These are phyloP conservation scores for Cyclospora cayetanensis DNA, from an alignment of 169 alveolate genomes.

Conservation along the genomic window DNA sequence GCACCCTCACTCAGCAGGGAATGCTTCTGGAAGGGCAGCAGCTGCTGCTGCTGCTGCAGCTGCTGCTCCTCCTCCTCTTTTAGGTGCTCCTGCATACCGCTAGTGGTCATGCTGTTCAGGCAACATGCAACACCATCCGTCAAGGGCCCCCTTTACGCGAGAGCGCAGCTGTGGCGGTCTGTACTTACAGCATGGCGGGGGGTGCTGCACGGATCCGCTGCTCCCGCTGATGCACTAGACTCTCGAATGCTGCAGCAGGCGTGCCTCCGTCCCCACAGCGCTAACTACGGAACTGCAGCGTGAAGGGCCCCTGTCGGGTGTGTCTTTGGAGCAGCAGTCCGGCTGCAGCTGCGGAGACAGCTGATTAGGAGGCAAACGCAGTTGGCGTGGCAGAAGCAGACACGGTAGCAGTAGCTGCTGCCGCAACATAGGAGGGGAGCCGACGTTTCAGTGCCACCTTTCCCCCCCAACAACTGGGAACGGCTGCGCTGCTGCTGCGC, in stretches of 20 bases:
- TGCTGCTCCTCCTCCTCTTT: too few relatives aligned
- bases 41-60: too few relatives aligned
- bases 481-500: slow-evolving; percentile 37
- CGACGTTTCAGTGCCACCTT: neutral
- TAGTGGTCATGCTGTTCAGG: slow-evolving; percentile 1
- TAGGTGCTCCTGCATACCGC: neutral
- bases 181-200: neutral
- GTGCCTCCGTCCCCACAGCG: neutral
- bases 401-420: neutral
- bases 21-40: too few relatives aligned
- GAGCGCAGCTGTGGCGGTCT: neutral
- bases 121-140: slow-evolving; percentile 25
- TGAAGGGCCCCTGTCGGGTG: neutral
- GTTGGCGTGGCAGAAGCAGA: neutral
- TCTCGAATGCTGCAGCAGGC: neutral
- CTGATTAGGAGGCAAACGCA: too few relatives aligned
- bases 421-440: neutral
- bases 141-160: neutral
- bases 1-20: neutral
- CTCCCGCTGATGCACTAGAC: slow-evolving; percentile 8
- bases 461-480: neutral
- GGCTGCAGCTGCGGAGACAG: too few relatives aligned
- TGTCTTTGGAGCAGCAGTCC: neutral
- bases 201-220: slow-evolving; percentile 25
- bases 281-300: neutral